A percentile compares a stretch with the other conserved stretches of the same genome.
phyloP scores from a whole-genome alignment of 2,329 filamentous ascomycete species.

The Sarocladium strictum region DNA sequence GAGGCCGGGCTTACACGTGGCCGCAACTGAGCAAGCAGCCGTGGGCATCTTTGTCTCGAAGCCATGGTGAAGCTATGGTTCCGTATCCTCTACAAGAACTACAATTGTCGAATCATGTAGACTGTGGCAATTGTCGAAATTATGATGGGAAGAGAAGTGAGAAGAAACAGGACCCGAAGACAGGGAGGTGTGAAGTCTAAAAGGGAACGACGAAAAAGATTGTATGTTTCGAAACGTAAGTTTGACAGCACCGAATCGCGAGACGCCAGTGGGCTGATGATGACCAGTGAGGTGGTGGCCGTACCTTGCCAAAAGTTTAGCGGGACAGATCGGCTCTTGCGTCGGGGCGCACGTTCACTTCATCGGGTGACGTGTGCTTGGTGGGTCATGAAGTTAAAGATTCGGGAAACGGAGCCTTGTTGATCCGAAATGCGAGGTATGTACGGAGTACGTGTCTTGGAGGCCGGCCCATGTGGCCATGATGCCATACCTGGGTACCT shows the following conservation, averaged over 20 bases:
- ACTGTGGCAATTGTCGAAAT: neutral
- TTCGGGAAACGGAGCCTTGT: neutral
- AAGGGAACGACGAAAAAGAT: neutral
- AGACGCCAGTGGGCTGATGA: constrained; percentile 8
- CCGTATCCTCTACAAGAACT: neutral
- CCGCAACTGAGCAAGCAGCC: neutral
- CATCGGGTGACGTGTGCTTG: neutral
- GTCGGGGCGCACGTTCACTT: neutral
- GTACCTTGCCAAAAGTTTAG: neutral
- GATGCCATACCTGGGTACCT: no score
- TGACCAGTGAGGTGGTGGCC: constrained; percentile 5
- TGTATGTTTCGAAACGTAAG: constrained; percentile 3
- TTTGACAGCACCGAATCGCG: neutral
- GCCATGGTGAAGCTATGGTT: constrained; percentile 3
- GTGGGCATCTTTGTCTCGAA: constrained; percentile 1
- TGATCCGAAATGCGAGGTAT: neutral
- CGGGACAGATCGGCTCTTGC: constrained; percentile 2
- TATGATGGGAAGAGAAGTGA: neutral
- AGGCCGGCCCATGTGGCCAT: neutral
- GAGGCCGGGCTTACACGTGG: neutral
- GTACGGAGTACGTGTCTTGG: neutral
- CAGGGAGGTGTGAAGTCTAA: neutral
- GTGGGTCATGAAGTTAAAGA: neutral
- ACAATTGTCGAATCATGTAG: neutral
- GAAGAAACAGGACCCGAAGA: neutral